A percentile compares a stretch with the other conserved stretches of the same genome.
These are phyloP conservation scores for Aureobasidium uvarum DNA, from an alignment of 2,329 filamentous ascomycete species.

Conservation along the genomic window DNA sequence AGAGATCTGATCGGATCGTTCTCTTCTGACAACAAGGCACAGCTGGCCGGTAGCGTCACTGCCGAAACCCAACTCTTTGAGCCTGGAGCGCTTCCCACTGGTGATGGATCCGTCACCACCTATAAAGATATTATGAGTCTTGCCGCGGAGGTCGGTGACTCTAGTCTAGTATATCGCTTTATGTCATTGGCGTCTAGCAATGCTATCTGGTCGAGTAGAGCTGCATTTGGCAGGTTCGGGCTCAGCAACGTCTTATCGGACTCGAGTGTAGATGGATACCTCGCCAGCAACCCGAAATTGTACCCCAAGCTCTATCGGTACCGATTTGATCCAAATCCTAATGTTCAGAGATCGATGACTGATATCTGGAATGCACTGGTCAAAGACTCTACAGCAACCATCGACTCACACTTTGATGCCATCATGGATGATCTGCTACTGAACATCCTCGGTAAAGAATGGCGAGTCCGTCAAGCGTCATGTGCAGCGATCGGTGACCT, in stretches of 20 bases:
- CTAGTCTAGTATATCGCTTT: slow-evolving; percentile 94
- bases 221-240: slow-evolving; percentile 91
- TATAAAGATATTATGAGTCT: slow-evolving; percentile 97
- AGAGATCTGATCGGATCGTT: slow-evolving; percentile 87
- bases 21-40: slow-evolving; percentile 67
- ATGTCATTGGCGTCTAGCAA: slow-evolving; percentile 97
- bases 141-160: slow-evolving; percentile 95
- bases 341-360: slow-evolving; percentile 93
- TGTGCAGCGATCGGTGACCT: slow-evolving; percentile 88
- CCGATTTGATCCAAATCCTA: slow-evolving; percentile 89
- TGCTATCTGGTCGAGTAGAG: slow-evolving; percentile 94
- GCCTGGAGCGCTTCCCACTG: slow-evolving; percentile 82
- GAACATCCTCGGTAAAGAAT: slow-evolving; percentile 85
- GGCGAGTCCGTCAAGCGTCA: slow-evolving; percentile 88
- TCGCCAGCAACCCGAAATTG: slow-evolving; percentile 83
- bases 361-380: slow-evolving; percentile 97
- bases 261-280: slow-evolving; percentile 64
- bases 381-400: slow-evolving; percentile 73
- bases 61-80: slow-evolving; percentile 93
- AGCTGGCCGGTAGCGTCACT: slow-evolving; percentile 73
- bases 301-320: slow-evolving; percentile 95
- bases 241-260: slow-evolving; percentile 89
- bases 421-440: slow-evolving; percentile 86
- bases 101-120: slow-evolving; percentile 86
- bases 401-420: slow-evolving; percentile 78